Evolutionary conservation across 2,329 filamentous ascomycete genomes (phyloP).

Genomic region (Escovopsis sp.): DNA sequence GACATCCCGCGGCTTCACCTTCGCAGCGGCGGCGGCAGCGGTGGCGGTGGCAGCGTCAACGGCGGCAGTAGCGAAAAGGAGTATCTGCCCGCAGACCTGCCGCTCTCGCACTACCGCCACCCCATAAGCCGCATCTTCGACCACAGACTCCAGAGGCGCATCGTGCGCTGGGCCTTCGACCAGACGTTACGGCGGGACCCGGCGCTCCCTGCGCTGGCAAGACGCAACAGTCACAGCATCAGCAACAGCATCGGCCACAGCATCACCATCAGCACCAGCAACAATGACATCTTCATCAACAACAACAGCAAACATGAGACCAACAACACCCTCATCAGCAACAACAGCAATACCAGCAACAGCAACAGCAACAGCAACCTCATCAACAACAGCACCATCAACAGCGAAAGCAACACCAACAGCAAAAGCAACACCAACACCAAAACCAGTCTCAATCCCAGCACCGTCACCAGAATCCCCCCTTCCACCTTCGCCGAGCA

Average conservation of each 20-base stretch:
- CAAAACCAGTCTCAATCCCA: too few species aligned
- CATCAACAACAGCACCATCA: too few species aligned
- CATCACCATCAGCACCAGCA: too few species aligned
- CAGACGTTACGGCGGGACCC: slow-evolving; percentile 15
- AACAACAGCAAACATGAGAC: too few species aligned
- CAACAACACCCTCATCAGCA: too few species aligned
- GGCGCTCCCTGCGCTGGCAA: slow-evolving; percentile 5
- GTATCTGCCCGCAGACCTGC: slow-evolving; percentile 25
- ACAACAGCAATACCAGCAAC: too few species aligned
- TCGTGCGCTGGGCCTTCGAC: slow-evolving; percentile 32
- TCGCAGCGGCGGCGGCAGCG: too few species aligned
- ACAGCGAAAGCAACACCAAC: too few species aligned
- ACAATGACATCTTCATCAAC: slow-evolving; percentile 9
- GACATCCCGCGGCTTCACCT: slow-evolving; percentile 23
- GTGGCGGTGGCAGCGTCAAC: too few species aligned
- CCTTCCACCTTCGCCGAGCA: slow-evolving; percentile 10
- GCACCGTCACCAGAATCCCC: slow-evolving; percentile 3
- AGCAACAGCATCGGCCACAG: too few species aligned
- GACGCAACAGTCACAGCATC: slow-evolving; percentile 1
- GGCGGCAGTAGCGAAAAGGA: slow-evolving; percentile 4
- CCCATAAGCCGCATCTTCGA: slow-evolving; percentile 33
- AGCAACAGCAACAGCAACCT: too few species aligned
- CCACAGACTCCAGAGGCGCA: slow-evolving; percentile 19
- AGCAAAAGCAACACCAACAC: slow-evolving; percentile 1
- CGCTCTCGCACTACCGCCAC: slow-evolving; percentile 25